Base-by-base conservation (phyloP, 495 filamentous ascomycete genomes). In the Xylaria castorea region DNA sequence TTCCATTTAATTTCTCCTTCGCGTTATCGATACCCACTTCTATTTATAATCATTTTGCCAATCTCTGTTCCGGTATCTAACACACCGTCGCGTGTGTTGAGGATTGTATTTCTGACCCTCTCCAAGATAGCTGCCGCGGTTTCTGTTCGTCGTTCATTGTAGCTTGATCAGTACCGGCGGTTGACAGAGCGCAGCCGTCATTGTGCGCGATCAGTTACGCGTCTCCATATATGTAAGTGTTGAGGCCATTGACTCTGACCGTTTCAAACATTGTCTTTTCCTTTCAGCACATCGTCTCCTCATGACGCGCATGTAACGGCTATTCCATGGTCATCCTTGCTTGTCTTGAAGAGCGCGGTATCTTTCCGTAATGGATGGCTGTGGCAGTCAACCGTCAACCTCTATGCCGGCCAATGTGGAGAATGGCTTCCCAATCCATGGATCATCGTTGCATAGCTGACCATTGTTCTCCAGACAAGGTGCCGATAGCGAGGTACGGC, bases 401-500 rank as follows among this genome's bases (percentile, higher is more conserved):
- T 44, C 18, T 50, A 50, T 46, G 71, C 51, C 14, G 3, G 32
- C 42, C 18, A 11, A 55, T 61, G 71, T 73, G 71, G 71, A 68
- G 71, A 73, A 57, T 66, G 34, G 70, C 62, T 60, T 71, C 27
- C 30, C n/a, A 57, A 46, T 34, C 9, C 71, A 73, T 73, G 71
- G 71, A 73, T 73, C 20, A 68, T 73, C 36, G 65, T 36, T 73
- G 64, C 40, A 44, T 30, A 51, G 40, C 60, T 68, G 66, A 66
- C 73, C 70, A 68, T 70, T 70, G 32, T 68, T 71, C 46, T 73
- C 40, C 72, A 77, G 44, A 76, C 61, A 58, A 69, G 67, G 73
- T 36, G 71, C 72, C 48, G 50, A 71, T 66, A 70, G 48, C 38
- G 68, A 69, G 64, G 40, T 44, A 66, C 61, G 61, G 65, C 68